These are phyloP conservation scores for Cordyceps cateniannulata DNA, from an alignment of 2,329 filamentous ascomycete species.

Conservation along the genomic window DNA sequence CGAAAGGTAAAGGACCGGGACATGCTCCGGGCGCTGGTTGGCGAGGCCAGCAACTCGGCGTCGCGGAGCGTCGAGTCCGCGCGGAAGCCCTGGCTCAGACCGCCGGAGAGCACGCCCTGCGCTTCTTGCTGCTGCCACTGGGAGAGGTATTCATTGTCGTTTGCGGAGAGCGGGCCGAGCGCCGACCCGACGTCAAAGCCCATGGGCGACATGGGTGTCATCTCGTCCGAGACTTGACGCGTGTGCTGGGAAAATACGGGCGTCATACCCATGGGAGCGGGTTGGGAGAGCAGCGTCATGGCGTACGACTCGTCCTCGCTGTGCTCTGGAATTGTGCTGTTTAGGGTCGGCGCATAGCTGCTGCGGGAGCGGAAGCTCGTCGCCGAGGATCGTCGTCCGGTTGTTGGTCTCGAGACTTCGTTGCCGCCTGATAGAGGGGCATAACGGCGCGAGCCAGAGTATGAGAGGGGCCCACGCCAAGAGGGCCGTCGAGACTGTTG, in stretches of 20 bases:
- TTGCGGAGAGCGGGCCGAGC: slow-evolving; percentile 37
- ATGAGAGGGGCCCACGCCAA: slow-evolving; percentile 8
- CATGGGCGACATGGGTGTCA: slow-evolving; percentile 19
- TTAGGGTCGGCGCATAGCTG: slow-evolving; percentile 19
- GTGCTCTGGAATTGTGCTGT: slow-evolving; percentile 22
- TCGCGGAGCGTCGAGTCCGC: slow-evolving; percentile 42
- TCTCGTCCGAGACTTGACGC: slow-evolving; percentile 16
- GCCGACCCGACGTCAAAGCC: slow-evolving; percentile 41
- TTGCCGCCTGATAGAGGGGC: not conserved
- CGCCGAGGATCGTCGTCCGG: slow-evolving; percentile 18
- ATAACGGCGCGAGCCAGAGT: slow-evolving; percentile 2
- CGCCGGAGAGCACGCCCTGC: slow-evolving; percentile 49
- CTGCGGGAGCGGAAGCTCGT: slow-evolving; percentile 19
- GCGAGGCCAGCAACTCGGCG: slow-evolving; percentile 41
- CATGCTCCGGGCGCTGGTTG: slow-evolving; percentile 27
- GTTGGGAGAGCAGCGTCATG: slow-evolving; percentile 35
- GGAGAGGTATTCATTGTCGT: slow-evolving; percentile 39
- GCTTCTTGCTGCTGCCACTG: slow-evolving; percentile 47
- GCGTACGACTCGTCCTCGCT: slow-evolving; percentile 36
- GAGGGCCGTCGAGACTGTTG: not conserved
- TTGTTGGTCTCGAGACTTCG: not conserved
- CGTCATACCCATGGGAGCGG: slow-evolving; percentile 33
- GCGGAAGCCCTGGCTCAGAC: slow-evolving; percentile 47
- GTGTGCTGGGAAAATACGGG: slow-evolving; percentile 22
- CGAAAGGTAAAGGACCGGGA: slow-evolving; percentile 36